Conservation (phyloP, 192 early-diverging fungal species). For the Rhizoclosmatium sp. region DNA sequence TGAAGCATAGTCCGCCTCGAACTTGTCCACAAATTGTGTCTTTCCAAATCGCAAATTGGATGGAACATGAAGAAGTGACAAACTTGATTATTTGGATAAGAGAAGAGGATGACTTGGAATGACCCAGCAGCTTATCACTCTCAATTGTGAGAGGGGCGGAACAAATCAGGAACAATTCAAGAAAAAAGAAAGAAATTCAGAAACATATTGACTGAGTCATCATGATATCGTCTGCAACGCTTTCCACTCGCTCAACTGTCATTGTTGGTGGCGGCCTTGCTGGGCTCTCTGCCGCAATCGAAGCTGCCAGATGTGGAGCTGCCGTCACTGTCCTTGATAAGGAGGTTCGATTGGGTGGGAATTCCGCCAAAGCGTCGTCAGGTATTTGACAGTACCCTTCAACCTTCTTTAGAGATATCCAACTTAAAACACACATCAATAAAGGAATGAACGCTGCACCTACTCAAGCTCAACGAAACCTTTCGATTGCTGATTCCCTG, state of each 20-base stretch:
- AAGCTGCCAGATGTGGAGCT: slow-evolving; percentile 49
- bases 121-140: too few species aligned
- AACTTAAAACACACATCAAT: background rate
- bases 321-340: slow-evolving; percentile 76
- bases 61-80: too few species aligned
- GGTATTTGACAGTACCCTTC: slow-evolving; percentile 58
- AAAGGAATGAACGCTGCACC: slow-evolving; percentile 35
- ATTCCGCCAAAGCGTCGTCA: slow-evolving; percentile 89
- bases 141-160: too few species aligned
- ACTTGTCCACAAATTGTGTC: too few species aligned
- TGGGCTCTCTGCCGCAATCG: slow-evolving; percentile 72
- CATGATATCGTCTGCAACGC: background rate
- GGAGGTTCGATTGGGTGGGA: slow-evolving; percentile 74
- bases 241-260: slow-evolving; percentile 45
- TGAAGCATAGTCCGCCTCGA: too few species aligned
- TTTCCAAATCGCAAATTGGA: too few species aligned
- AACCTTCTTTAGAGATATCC: background rate
- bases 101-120: too few species aligned
- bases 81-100: too few species aligned
- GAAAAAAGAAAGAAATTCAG: background rate
- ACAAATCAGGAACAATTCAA: too few species aligned
- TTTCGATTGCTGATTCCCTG: slow-evolving; percentile 14
- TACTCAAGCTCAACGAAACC: background rate
- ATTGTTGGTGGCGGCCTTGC: slow-evolving; percentile 82
- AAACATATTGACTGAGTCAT: background rate